A percentile compares a stretch with the other conserved stretches of the same genome.
Evolutionary conservation across 2,329 filamentous ascomycete species (phyloP).

Genomic region (Calonectria pauciramosa): DNA sequence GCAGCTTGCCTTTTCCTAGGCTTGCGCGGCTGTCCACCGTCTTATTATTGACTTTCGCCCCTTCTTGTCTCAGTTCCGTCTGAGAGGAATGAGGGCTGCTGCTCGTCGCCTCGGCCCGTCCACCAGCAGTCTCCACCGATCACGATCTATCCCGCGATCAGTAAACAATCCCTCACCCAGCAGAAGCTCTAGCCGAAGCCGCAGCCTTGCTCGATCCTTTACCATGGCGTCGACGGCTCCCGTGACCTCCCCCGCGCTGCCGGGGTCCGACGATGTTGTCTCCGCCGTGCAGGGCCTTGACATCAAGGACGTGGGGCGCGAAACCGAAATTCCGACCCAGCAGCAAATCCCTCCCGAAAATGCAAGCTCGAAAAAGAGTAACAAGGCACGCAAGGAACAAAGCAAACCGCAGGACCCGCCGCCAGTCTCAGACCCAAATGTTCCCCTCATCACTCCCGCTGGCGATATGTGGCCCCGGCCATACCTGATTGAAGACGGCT

Average conservation of each 20-base stretch:
- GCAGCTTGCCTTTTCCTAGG: neutral
- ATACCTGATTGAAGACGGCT: conserved; percentile 86
- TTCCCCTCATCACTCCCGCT: conserved; percentile 50
- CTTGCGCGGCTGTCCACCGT: neutral
- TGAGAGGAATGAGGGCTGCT: conserved; percentile 47
- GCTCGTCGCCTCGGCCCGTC: conserved; percentile 41
- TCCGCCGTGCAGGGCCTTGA: conserved; percentile 36
- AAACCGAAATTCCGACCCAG: conserved; percentile 23
- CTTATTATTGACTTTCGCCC: conserved; percentile 10
- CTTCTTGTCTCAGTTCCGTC: conserved; percentile 4
- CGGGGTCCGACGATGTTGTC: conserved; percentile 32
- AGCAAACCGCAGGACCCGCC: conserved; percentile 35
- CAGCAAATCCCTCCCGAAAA: conserved; percentile 29
- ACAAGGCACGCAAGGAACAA: conserved; percentile 20
- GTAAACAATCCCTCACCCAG: conserved; percentile 15
- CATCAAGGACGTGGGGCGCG: conserved; percentile 28
- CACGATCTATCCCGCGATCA: conserved; percentile 33
- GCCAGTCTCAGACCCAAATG: conserved; percentile 35
- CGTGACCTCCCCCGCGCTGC: conserved; percentile 18
- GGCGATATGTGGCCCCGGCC: conserved; percentile 68
- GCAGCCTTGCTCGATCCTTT: conserved; percentile 27
- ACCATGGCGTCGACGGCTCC: conserved; percentile 37
- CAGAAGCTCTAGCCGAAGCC: conserved; percentile 19
- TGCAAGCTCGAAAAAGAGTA: conserved; percentile 3
- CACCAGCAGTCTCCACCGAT: conserved; percentile 38